Evolutionary conservation across 2,329 filamentous ascomycete species (phyloP).

Genomic region (Zopfia rhizophila): DNA sequence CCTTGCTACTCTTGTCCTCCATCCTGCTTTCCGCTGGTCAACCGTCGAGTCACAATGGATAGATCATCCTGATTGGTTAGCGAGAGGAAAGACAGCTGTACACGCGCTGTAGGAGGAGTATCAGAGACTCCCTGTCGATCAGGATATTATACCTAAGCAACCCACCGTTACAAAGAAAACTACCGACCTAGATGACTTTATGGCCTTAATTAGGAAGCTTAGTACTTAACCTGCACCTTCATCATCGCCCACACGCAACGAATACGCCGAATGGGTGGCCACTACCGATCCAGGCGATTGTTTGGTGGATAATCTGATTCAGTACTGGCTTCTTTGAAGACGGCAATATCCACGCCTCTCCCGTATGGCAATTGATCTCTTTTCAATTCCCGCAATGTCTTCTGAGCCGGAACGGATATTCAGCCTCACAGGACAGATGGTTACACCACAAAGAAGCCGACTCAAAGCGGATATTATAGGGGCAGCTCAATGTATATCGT

Average conservation of each 20-base stretch:
- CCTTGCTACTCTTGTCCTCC: slow-evolving; percentile 3
- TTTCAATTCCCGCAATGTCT: slow-evolving; percentile 3
- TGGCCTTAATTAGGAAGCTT: too few relatives aligned
- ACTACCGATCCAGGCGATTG: too few relatives aligned
- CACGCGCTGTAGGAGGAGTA: slow-evolving; percentile 1
- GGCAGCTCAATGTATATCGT: slow-evolving; percentile 1
- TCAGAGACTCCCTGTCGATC: too few relatives aligned
- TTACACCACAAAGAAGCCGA: not conserved
- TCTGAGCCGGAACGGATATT: slow-evolving; percentile 3
- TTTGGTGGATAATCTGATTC: too few relatives aligned
- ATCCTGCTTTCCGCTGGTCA: not conserved
- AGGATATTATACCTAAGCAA: too few relatives aligned
- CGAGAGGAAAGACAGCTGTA: not conserved
- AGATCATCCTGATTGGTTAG: not conserved
- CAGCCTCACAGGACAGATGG: slow-evolving; percentile 1
- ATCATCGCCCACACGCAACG: too few relatives aligned
- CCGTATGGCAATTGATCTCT: slow-evolving; percentile 5
- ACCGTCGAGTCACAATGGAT: slow-evolving; percentile 2
- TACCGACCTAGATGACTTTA: too few relatives aligned
- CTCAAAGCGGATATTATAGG: not conserved
- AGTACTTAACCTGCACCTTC: too few relatives aligned
- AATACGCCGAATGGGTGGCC: slow-evolving; percentile 1
- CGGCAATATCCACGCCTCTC: slow-evolving; percentile 4
- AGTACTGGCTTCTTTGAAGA: too few relatives aligned
- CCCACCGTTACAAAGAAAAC: too few relatives aligned